Base-by-base conservation (phyloP, 140 eudicot species). In the Anethum foeniculum region DNA sequence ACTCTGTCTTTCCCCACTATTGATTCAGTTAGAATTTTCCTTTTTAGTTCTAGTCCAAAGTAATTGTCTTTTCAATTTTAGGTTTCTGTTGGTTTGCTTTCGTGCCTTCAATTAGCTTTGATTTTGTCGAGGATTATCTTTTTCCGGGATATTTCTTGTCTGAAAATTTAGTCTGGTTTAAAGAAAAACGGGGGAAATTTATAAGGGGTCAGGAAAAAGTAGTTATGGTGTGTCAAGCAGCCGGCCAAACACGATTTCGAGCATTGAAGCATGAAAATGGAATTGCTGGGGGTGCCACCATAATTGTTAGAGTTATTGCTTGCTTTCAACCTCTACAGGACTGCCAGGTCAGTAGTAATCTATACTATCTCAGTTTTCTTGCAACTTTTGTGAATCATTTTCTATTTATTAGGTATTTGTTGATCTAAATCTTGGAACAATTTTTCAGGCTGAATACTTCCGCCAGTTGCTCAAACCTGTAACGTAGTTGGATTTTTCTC, bases 221-320 rank as follows among this genome's bases (percentile, higher is more conserved):
- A 91, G 99, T 95, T 86, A 95, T 95, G 99, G 99, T 95, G 86
- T 85, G 99, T 88, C 99, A 92, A 92, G 93, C 97, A 82, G 99
- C 99, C 38, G 85, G 97, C 68, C 93, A 92, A 85, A 95, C 99
- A 86, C 87, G 86, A 95, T 95, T 95, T 79, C 99, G 99, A 84
- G 92, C 97, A 60, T 87, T 91, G 90, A 95, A 93, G 88, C 97
- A 95, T 77, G 91, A 88, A 81, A 90, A 82, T 90, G 99, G 99
- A 86, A 89, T 86, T 80, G 96, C 96, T 77, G 98, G 98, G 83
- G 79, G 81, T 87, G 88, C 97, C 93, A 89, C 97, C 91, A 89
- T 94, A 81, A 85, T 95, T 49, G 95, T 95, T 91, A 95, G 93
- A 91, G 92, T 95, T 39, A 95, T 95, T 77, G 99, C 97, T 83